Percentiles rank a stretch among this genome's conserved stretches.
Evolutionary conservation across 2,329 filamentous ascomycete genomes (phyloP).

Genomic region (Epichloe hybrida): DNA sequence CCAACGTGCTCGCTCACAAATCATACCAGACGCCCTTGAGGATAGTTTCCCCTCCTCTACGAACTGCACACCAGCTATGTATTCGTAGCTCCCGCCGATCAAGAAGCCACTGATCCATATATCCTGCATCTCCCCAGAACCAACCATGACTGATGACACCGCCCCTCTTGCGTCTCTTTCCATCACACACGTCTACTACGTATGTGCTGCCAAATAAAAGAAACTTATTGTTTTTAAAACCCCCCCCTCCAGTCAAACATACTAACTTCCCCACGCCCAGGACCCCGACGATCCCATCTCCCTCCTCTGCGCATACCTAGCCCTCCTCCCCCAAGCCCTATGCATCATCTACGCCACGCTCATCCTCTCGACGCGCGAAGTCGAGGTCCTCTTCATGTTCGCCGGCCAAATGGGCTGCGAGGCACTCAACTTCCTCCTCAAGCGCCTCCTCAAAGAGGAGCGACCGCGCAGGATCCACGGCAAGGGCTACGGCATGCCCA

Average conservation of each 20-base stretch:
- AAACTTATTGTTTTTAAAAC: background rate
- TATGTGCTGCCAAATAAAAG: constrained; percentile 27
- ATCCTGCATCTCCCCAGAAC: background rate
- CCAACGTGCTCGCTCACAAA: background rate
- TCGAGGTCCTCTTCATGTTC: constrained; percentile 82
- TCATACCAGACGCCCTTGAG: too few species aligned
- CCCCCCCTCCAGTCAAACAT: background rate
- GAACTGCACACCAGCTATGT: background rate
- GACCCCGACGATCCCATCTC: constrained; percentile 77
- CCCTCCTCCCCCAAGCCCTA: constrained; percentile 82
- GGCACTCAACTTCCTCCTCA: constrained; percentile 76
- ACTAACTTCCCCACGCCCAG: constrained; percentile 28
- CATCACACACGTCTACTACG: constrained; percentile 92
- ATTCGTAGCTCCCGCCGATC: background rate
- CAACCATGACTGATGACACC: constrained; percentile 15
- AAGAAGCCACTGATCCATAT: background rate
- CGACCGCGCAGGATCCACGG: constrained; percentile 71
- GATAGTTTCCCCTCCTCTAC: too few species aligned
- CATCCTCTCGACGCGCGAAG: constrained; percentile 80
- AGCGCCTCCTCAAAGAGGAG: constrained; percentile 85
- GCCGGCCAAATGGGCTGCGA: constrained; percentile 86
- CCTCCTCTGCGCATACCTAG: constrained; percentile 88
- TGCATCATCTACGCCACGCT: constrained; percentile 83
- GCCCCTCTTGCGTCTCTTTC: constrained; percentile 70
- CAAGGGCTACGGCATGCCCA: constrained; percentile 96